Evolutionary conservation across 1,139 yeast species (phyloP), one percentile per base, ranked within the genome.

Genomic region (Suhomyces anneliseae): DNA sequence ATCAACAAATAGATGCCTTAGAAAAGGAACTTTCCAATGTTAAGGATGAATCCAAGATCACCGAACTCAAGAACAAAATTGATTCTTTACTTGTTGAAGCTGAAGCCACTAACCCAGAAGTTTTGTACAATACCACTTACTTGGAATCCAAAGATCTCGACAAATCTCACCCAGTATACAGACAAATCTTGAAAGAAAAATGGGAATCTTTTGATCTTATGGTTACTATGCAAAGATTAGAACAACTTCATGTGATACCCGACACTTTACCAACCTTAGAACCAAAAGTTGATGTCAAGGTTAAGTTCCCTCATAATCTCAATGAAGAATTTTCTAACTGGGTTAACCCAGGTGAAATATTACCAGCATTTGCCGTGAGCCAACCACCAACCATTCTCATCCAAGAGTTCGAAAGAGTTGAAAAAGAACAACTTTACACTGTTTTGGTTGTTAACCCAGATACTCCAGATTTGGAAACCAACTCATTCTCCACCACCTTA

Each of bases 381-480:
- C 78, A 80, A 56, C 87, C 92, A 15, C 99, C 99, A 34, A 76
- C 82, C 26, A 71, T 93, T 47, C 77, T 81, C 61, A 74, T 93
- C 40, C 87, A 85, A 59, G 93, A 89, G 62, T 92, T 83, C 62
- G 89, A 85, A 36, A 52, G 59, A 27, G 52, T 60, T 6, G 72
- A 72, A 36, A 68, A 69, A 6, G 72, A 79, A 45, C 70, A 67
- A 39, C 69, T 82, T 47, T 93, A 90, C 68, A 83, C 97, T 1
- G 77, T 92, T 8, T 65, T 92, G 41, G 68, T 93, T 47, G 95
- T 93, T 19, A 93, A 93, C 64, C 97, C 98, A 26, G 99, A 93
- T 66, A 83, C 85, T 43, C 97, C 98, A 27, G 90, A 92, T 59
- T 64, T 89, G 48, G 73, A 68, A 38, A 75, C 70, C 34, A 92